Evolutionary conservation across 179 eudicot genomes (phyloP), one percentile per base, ranked within the genome.

Genomic region (Beta corolliflora): DNA sequence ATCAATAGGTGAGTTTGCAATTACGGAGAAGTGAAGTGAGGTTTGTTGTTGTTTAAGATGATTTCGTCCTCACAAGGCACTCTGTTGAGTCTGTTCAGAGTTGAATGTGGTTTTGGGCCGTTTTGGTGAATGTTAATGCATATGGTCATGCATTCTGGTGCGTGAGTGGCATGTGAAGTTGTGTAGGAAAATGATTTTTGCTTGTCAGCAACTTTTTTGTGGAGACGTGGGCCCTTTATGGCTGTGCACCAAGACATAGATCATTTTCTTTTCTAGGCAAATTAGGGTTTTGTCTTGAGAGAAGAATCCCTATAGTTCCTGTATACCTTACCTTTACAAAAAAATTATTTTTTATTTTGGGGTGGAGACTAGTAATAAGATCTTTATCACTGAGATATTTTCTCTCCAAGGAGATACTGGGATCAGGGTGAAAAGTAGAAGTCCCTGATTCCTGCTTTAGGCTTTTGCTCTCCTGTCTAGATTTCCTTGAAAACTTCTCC

Each of bases 41-140:
- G 36, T n/a, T 52, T n/a, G 52, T 21, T 23, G 75, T 1, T 4
- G 58, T 16, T 69, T 45, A 69, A 44, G 54, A 45, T 44, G 14
- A 7, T n/a, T 44, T 19, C 21, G 56, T 48, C 55, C 10, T 46
- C 16, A 9, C 13, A 18, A 4, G 55, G 12, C 21, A 9, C 7
- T 69, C 45, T 69, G n/a, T n/a, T n/a, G n/a, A n/a, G n/a, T 69
- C 45, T 69, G 55, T 52, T 52, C 9, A 71, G 18, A 14, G 45
- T 72, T 72, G 75, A 21, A 50, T 71, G 75, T 23, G n/a, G 21
- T 53, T 72, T 53, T 72, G 19, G 75, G 23, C 44, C 7, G 13
- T 72, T 36, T 36, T 36, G 41, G 41, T 3, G 3, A 36, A 36
- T 44, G 13, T 53, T 53, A 23, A 5, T n/a, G 29, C 53, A 64